Conservation (phyloP, 1,284 basidiomycete genomes). For the Sanguinoderma infundibulare region DNA sequence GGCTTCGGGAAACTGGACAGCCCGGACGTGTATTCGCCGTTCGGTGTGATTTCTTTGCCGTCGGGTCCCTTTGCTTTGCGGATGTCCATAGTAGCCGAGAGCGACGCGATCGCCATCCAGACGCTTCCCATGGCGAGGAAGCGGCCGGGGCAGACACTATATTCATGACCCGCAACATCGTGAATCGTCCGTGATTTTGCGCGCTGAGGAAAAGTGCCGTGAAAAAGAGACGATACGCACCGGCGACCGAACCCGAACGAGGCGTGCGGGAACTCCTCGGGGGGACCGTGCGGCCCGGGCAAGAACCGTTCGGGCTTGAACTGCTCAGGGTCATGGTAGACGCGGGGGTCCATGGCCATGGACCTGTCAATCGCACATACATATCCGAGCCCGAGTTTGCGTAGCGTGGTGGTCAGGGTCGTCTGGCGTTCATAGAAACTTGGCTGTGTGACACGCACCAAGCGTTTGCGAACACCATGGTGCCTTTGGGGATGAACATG, state of each 20-base stretch:
- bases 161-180: too few species aligned
- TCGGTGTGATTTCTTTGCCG: slow-evolving; percentile 25
- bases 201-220: too few species aligned
- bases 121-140: slow-evolving; percentile 29
- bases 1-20: slow-evolving; percentile 27
- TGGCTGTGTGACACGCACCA: slow-evolving; percentile 22
- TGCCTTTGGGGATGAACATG: slow-evolving; percentile 31
- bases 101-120: slow-evolving; percentile 27
- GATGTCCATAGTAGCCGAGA: slow-evolving; percentile 29
- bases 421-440: not conserved
- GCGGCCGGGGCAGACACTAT: slow-evolving; percentile 29
- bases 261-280: slow-evolving; percentile 18
- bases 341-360: slow-evolving; percentile 25
- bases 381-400: not conserved
- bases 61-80: slow-evolving; percentile 20
- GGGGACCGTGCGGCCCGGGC: slow-evolving; percentile 12
- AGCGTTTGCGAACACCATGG: slow-evolving; percentile 28
- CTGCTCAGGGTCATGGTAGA: slow-evolving; percentile 26
- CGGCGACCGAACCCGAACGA: slow-evolving; percentile 33
- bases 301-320: slow-evolving; percentile 31
- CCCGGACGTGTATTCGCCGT: slow-evolving; percentile 24
- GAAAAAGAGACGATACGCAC: slow-evolving; percentile 18
- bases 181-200: not conserved
- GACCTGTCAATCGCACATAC: slow-evolving; percentile 12
- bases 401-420: not conserved